Evolutionary conservation across 371 early-diverging fungal species (phyloP).

Genomic region (Mortierella sp.): DNA sequence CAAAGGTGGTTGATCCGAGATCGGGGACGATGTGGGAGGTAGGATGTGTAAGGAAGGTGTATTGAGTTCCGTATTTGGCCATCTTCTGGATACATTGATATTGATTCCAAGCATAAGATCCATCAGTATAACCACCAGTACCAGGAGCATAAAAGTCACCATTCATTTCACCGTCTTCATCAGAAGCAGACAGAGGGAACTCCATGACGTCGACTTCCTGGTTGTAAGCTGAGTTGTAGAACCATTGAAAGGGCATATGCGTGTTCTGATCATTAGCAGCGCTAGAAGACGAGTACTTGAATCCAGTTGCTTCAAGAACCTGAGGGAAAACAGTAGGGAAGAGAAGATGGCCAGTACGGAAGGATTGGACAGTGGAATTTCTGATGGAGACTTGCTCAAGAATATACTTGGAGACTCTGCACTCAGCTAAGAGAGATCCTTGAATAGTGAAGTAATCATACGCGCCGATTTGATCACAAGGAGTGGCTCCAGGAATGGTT

Average conservation of each 20-base stretch:
- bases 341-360: slow-evolving; percentile 41
- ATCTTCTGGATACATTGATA: neutral
- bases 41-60: slow-evolving; percentile 3
- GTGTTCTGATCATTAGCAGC: slow-evolving; percentile 40
- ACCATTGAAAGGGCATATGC: neutral
- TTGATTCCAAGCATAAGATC: slow-evolving; percentile 1
- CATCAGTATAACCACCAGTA: neutral
- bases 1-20: neutral
- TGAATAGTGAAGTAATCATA: slow-evolving; percentile 24
- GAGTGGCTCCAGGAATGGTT: slow-evolving; percentile 21
- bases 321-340: slow-evolving; percentile 34
- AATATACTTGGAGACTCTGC: neutral
- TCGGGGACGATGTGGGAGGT: neutral
- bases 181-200: neutral
- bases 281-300: slow-evolving; percentile 25
- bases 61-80: neutral
- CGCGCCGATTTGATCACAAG: slow-evolving; percentile 18
- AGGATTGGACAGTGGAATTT: slow-evolving; percentile 16
- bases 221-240: no score
- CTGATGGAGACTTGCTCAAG: slow-evolving; percentile 33
- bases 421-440: slow-evolving; percentile 30
- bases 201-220: no score
- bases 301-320: slow-evolving; percentile 22
- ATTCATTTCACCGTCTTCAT: neutral
- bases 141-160: neutral